Percentiles rank a stretch among this genome's conserved stretches.
phyloP scores from a whole-genome alignment of 306 rosid species.

The Argentina anserina region DNA sequence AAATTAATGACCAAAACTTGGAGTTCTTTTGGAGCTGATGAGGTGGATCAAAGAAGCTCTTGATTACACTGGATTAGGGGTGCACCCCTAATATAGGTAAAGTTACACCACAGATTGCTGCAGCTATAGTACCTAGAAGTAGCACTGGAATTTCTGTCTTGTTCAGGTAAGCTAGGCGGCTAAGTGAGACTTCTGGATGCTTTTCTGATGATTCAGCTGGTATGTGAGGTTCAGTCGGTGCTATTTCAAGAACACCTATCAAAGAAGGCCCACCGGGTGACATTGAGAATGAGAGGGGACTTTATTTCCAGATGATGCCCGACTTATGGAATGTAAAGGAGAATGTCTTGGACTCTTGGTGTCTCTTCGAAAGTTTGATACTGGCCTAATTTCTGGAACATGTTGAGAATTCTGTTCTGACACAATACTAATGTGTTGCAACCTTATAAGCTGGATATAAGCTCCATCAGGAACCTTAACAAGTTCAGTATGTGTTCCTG shows the following conservation, averaged over 20 bases:
- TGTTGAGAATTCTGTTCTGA: slow-evolving; percentile 14
- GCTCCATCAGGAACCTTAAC: neutral
- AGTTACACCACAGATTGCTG: slow-evolving; percentile 7
- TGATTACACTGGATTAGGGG: slow-evolving; percentile 5
- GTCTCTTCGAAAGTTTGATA: neutral
- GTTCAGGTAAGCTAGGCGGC: slow-evolving; percentile 19
- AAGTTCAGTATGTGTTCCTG: neutral
- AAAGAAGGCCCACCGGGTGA: slow-evolving; percentile 3
- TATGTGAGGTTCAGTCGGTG: neutral
- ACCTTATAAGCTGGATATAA: neutral
- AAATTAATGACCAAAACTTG: slow-evolving; percentile 29
- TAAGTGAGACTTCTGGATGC: slow-evolving; percentile 5
- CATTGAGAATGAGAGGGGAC: slow-evolving; percentile 7
- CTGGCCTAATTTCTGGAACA: slow-evolving; percentile 9
- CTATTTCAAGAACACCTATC: neutral
- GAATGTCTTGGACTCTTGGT: slow-evolving; percentile 15
- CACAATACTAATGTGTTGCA: slow-evolving; percentile 37
- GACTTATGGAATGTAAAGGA: slow-evolving; percentile 15
- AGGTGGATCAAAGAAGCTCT: slow-evolving; percentile 22
- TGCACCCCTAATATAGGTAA: slow-evolving; percentile 8
- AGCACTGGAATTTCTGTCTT: slow-evolving; percentile 26
- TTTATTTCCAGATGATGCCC: slow-evolving; percentile 19
- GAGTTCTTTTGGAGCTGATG: slow-evolving; percentile 10
- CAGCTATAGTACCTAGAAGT: slow-evolving; percentile 19
- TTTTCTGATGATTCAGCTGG: neutral